Evolutionary conservation across 805 yeast genomes (phyloP).

Genomic region (Myxozyma sirexii): DNA sequence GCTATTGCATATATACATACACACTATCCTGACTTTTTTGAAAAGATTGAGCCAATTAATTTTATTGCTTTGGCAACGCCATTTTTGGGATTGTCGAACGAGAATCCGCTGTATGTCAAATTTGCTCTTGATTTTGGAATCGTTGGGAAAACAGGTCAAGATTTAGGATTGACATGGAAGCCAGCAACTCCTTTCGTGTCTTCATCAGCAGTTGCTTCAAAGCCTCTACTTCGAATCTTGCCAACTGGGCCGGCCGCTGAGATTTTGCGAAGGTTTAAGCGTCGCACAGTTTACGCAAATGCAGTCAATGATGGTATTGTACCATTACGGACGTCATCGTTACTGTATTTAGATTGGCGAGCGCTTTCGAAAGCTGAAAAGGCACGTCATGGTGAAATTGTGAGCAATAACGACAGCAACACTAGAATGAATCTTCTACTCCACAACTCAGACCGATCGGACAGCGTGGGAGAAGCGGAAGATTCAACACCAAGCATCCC

Average conservation of each 20-base stretch:
- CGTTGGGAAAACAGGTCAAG: conserved; percentile 92
- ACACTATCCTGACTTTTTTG: conserved; percentile 69
- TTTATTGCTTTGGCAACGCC: conserved; percentile 88
- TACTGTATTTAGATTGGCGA: conserved; percentile 82
- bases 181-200: conserved; percentile 36
- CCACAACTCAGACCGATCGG: background rate
- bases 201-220: conserved; percentile 33
- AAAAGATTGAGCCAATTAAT: conserved; percentile 67
- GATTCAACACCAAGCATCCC: background rate
- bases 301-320: conserved; percentile 93
- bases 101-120: conserved; percentile 83
- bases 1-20: conserved; percentile 76
- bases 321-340: conserved; percentile 82
- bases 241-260: conserved; percentile 75
- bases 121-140: conserved; percentile 83
- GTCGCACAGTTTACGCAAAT: conserved; percentile 87
- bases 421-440: conserved; percentile 21
- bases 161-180: conserved; percentile 64
- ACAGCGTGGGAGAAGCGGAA: conserved; percentile 1
- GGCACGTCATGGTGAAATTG: conserved; percentile 38
- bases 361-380: conserved; percentile 60
- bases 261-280: conserved; percentile 61
- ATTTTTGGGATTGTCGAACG: conserved; percentile 81
- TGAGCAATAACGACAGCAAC: conserved; percentile 1
- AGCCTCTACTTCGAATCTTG: conserved; percentile 72